Conservation (phyloP, 176 grass and related monocot genomes). For the Tillandsia fasciculata region DNA sequence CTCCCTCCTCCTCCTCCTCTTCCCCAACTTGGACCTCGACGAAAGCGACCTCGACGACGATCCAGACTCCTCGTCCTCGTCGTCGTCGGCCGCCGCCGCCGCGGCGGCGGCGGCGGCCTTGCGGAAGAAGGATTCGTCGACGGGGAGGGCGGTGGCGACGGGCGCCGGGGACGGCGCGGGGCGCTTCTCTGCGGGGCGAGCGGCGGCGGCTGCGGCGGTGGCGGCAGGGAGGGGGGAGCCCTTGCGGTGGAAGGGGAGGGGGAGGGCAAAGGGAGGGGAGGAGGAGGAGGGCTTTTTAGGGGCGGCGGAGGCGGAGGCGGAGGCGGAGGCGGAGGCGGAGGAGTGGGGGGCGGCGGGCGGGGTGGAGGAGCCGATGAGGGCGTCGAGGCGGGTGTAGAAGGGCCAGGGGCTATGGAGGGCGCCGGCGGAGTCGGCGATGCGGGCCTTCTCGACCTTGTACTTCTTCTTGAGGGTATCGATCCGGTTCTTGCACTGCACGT, state of each 20-base stretch:
- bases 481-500: slow-evolving; percentile 99
- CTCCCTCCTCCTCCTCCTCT: slow-evolving; percentile 11
- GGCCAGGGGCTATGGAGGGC: slow-evolving; percentile 38
- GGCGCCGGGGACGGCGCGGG: slow-evolving; percentile 4
- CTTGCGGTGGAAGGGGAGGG: neutral
- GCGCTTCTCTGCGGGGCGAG: slow-evolving; percentile 26
- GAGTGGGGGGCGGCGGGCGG: slow-evolving; percentile 19
- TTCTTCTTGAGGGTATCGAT: slow-evolving; percentile 99
- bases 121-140: slow-evolving; percentile 34
- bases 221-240: neutral
- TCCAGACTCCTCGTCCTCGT: slow-evolving; percentile 17
- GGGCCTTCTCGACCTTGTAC: slow-evolving; percentile 77
- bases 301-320: neutral
- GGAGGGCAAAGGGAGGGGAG: slow-evolving; percentile 5
- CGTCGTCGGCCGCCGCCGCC: slow-evolving; percentile 25
- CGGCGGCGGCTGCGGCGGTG: slow-evolving; percentile 13
- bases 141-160: slow-evolving; percentile 18
- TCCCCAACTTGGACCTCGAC: slow-evolving; percentile 34
- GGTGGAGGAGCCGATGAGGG: slow-evolving; percentile 45
- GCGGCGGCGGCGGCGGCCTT: slow-evolving; percentile 38
- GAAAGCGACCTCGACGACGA: slow-evolving; percentile 38
- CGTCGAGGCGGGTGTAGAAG: slow-evolving; percentile 70
- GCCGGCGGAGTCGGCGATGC: slow-evolving; percentile 20
- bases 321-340: slow-evolving; percentile 1
- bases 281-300: slow-evolving; percentile 2